A percentile compares a stretch with the other conserved stretches of the same genome.
phyloP scores from a whole-genome alignment of 192 early-diverging fungal species.

The Geosiphon pyriformis region DNA sequence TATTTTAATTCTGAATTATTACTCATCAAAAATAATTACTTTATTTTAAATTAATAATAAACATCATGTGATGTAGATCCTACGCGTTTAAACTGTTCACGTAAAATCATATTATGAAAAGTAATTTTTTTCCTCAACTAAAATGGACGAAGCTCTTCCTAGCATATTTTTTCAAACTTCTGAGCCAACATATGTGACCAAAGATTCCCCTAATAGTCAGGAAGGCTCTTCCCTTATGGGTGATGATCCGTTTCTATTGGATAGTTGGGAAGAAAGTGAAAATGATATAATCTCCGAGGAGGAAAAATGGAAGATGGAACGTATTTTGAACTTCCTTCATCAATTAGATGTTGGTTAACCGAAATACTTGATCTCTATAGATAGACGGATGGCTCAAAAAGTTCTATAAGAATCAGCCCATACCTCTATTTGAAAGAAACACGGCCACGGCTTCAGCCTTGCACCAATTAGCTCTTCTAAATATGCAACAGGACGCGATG shows the following conservation, averaged over 20 bases:
- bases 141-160: not conserved
- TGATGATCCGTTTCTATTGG: not conserved
- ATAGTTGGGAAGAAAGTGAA: not conserved
- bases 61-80: no score
- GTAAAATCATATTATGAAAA: no score
- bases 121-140: no score
- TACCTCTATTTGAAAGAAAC: constrained; percentile 18
- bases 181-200: not conserved
- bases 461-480: constrained; percentile 13
- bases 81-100: no score
- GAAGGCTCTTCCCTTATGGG: not conserved
- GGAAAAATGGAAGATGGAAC: not conserved
- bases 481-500: constrained; percentile 12
- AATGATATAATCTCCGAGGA: not conserved
- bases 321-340: not conserved
- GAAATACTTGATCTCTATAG: not conserved
- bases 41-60: no score
- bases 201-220: not conserved
- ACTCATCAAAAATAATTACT: no score
- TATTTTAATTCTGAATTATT: no score
- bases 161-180: not conserved
- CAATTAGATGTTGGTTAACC: not conserved
- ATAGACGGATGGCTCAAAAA: constrained; percentile 10
- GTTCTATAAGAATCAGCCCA: not conserved
- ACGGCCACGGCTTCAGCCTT: constrained; percentile 1